Percentiles rank a stretch among this genome's conserved stretches.
Conservation (phyloP, 2,329 filamentous ascomycete species). For the Fusarium sp. region DNA sequence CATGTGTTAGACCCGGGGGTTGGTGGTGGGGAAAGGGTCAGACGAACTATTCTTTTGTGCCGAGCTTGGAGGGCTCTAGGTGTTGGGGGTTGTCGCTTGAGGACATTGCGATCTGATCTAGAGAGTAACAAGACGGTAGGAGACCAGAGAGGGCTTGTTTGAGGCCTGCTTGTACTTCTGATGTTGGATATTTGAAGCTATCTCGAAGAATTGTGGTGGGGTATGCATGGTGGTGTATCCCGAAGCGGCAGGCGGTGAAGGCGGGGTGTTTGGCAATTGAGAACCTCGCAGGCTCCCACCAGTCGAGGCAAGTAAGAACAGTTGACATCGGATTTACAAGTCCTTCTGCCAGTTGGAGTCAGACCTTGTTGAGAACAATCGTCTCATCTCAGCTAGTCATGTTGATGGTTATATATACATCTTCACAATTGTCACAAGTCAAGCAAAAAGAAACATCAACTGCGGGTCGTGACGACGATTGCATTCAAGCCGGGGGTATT, state of each 20-base stretch:
- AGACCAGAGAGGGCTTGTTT: background rate
- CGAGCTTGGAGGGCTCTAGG: constrained; percentile 82
- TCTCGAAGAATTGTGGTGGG: constrained; percentile 38
- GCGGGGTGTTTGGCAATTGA: constrained; percentile 6
- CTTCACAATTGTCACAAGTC: background rate
- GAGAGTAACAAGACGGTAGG: background rate
- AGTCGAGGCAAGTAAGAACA: background rate
- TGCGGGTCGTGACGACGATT: constrained; percentile 14
- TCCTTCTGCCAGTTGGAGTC: background rate
- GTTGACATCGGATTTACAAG: background rate
- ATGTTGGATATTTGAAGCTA: constrained; percentile 19
- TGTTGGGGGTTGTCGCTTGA: constrained; percentile 64
- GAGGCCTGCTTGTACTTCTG: background rate
- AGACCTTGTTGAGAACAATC: background rate
- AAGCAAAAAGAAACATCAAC: background rate
- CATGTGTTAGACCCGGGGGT: constrained; percentile 21
- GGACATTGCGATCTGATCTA: constrained; percentile 26
- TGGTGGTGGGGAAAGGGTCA: background rate
- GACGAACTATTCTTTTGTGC: constrained; percentile 90
- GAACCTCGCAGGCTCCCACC: background rate
- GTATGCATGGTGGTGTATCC: constrained; percentile 26
- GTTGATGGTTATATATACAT: background rate
- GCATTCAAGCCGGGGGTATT: constrained; percentile 29
- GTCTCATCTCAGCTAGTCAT: background rate
- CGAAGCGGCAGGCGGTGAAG: constrained; percentile 43